Percentiles rank a stretch among this genome's conserved stretches.
phyloP scores from a whole-genome alignment of 257 asterid species.

The Nicotiana benthamiana region DNA sequence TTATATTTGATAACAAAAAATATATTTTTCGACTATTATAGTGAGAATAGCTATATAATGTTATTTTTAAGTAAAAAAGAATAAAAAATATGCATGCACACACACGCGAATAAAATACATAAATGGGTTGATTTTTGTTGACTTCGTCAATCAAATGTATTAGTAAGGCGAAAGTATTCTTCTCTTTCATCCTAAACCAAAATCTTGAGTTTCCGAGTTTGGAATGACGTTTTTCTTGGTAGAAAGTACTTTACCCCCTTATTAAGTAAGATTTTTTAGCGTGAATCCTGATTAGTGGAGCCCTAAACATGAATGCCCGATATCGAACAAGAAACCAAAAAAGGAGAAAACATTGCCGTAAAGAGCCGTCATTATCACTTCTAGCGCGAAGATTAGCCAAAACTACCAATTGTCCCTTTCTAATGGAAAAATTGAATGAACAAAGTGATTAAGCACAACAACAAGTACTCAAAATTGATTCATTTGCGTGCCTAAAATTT shows the following conservation, averaged over 20 bases:
- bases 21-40: no score
- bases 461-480: neutral
- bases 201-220: no score
- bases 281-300: no score
- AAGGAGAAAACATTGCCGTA: neutral
- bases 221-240: no score
- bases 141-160: neutral
- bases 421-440: neutral
- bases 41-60: no score
- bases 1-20: no score
- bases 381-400: neutral
- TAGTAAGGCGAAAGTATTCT: neutral
- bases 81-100: no score
- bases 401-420: neutral
- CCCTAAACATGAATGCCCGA: accelerated
- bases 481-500: neutral
- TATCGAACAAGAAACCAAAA: no score
- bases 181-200: no score
- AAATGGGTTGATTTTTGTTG: neutral
- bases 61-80: no score
- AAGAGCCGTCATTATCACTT: neutral
- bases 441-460: neutral
- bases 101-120: neutral
- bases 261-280: no score
- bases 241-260: no score